Percentiles rank a stretch among this genome's conserved stretches.
These are phyloP conservation scores for Talaromyces albobiverticillius DNA, from an alignment of 2,329 filamentous ascomycete species.

Conservation along the genomic window DNA sequence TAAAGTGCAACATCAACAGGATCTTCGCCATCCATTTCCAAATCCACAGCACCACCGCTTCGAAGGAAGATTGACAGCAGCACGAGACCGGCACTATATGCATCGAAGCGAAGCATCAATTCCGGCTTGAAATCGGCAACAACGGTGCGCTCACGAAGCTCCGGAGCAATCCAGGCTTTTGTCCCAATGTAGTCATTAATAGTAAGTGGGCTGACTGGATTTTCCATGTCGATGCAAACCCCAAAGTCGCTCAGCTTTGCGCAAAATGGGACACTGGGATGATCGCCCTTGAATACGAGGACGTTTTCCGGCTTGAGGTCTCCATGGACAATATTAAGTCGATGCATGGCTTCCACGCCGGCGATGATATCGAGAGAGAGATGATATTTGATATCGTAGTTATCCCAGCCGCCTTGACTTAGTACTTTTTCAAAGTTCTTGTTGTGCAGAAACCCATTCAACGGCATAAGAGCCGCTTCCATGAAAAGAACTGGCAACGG, in stretches of 20 bases:
- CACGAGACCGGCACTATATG: slow-evolving; percentile 26
- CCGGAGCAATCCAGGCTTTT: slow-evolving; percentile 23
- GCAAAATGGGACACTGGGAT: slow-evolving; percentile 22
- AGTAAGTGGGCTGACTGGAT: slow-evolving; percentile 18
- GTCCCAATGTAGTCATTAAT: slow-evolving; percentile 26
- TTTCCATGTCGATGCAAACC: slow-evolving; percentile 27
- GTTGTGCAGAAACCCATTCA: slow-evolving; percentile 22
- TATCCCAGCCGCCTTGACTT: slow-evolving; percentile 2
- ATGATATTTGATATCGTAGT: slow-evolving; percentile 21
- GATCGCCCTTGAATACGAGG: slow-evolving; percentile 23
- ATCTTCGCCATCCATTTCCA: slow-evolving; percentile 13
- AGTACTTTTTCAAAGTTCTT: slow-evolving; percentile 14
- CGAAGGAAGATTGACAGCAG: slow-evolving; percentile 24
- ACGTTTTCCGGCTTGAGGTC: slow-evolving; percentile 31
- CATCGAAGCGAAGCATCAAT: slow-evolving; percentile 26
- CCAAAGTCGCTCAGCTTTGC: slow-evolving; percentile 30
- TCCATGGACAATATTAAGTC: slow-evolving; percentile 25
- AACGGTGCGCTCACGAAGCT: slow-evolving; percentile 16
- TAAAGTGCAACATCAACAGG: slow-evolving; percentile 15
- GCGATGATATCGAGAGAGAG: slow-evolving; percentile 23
- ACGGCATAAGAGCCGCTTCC: slow-evolving; percentile 25
- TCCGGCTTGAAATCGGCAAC: slow-evolving; percentile 21
- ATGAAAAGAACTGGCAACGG: slow-evolving; percentile 27
- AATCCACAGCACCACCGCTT: slow-evolving; percentile 15
- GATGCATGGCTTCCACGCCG: slow-evolving; percentile 25